Base-by-base conservation (phyloP, 371 early-diverging fungal species). In the Nematocida ironsii region DNA sequence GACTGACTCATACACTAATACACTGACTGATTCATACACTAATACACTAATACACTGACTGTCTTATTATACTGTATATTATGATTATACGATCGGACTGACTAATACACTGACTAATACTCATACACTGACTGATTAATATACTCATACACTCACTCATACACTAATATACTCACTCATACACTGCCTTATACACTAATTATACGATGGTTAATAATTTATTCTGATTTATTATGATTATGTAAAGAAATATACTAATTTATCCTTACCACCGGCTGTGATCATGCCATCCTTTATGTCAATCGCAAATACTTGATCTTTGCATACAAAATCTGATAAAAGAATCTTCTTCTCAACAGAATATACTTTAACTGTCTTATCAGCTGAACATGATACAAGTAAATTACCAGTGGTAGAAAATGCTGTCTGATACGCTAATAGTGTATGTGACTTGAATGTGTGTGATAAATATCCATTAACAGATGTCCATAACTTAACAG, bases 321-420 rank as follows among this genome's bases (percentile, higher is more conserved):
- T 84, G 83, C 85, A 85, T 3, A 87, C 84, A 57, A 87, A 83
- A 57, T 84, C 84, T 61, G 85, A 84, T 7, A 86, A 62, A 44
- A 82, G 71, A 57, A 72, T 84, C 27, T 84, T 85, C 45, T 82
- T 83, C 47, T 80, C 86, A 25, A 90, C 84, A 84, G 95, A 92
- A 93, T 94, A 96, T 52, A 96, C 92, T 83, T 94, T 94, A 69
- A 97, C 91, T 2, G 92, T 91, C 81, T 93, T 92, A 86, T 97
- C 98, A 84, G 95, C 95, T 2, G 90, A 89, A 6, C 93, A 93
- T 57, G 90, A 90, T 39, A 93, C 91, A 54, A 94, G 89, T 7
- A 90, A 82, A 64, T 91, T 89, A 6, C 88, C 87, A 13, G 94
- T 95, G 52, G 94, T 90, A 13, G 96, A 96, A 42, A 95, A 87